Evolutionary conservation across 129 eudicot species (phyloP).

Genomic region (Flaveria bidentis): DNA sequence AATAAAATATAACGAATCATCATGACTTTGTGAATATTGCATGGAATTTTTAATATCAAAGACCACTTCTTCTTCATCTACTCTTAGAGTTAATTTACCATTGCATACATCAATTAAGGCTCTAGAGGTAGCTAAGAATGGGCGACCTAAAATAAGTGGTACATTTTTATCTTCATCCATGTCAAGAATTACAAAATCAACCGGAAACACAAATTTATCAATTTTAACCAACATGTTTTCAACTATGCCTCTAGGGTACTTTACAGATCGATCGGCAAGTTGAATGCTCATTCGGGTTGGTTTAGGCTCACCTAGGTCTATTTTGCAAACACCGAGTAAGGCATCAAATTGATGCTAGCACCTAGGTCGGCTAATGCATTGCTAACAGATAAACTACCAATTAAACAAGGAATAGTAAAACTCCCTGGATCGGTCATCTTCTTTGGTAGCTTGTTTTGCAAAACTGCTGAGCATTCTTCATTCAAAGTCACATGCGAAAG

Average conservation of each 20-base stretch:
- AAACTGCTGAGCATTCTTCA: not conserved
- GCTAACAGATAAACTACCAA: not conserved
- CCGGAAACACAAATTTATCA: not conserved
- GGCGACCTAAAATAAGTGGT: too few relatives aligned
- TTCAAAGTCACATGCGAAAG: not conserved
- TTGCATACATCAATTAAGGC: too few relatives aligned
- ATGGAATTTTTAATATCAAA: too few relatives aligned
- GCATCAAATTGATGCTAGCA: conserved; percentile 21
- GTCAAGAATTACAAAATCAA: too few relatives aligned
- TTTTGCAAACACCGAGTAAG: not conserved
- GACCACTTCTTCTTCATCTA: too few relatives aligned
- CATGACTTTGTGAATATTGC: too few relatives aligned
- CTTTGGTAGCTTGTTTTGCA: not conserved
- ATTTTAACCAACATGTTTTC: conserved; percentile 10
- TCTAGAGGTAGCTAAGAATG: too few relatives aligned
- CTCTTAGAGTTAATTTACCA: too few relatives aligned
- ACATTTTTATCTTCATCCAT: too few relatives aligned
- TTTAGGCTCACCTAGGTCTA: not conserved
- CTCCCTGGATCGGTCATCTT: conserved; percentile 6
- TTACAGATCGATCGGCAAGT: not conserved
- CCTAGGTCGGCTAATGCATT: conserved; percentile 8
- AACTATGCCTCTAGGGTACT: not conserved
- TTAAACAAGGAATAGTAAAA: conserved; percentile 5
- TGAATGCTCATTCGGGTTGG: not conserved
- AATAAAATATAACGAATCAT: too few relatives aligned